phyloP scores from a whole-genome alignment of 2,329 filamentous ascomycete genomes.

The Sporothrix globosa region DNA sequence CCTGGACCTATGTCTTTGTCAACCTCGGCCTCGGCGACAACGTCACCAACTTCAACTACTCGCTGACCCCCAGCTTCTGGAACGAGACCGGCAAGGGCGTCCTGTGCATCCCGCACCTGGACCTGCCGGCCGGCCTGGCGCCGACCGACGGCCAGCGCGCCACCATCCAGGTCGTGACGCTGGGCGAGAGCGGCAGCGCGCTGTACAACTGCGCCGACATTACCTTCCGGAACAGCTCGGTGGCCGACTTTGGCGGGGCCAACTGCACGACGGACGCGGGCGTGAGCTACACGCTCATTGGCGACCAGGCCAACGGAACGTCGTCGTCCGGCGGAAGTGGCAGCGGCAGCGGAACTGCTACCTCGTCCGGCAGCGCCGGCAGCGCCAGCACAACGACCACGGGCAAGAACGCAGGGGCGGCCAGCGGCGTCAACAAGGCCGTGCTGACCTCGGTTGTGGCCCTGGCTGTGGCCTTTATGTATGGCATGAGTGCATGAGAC shows the following conservation, averaged over 20 bases:
- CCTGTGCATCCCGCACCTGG: constrained; percentile 66
- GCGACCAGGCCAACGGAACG: constrained; percentile 41
- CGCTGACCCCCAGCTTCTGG: constrained; percentile 62
- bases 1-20: constrained; percentile 57
- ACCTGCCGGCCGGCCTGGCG: constrained; percentile 54
- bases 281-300: constrained; percentile 48
- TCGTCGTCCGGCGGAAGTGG: neutral
- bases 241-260: constrained; percentile 50
- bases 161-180: constrained; percentile 70
- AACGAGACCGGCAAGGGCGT: constrained; percentile 63
- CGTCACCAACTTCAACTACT: constrained; percentile 68
- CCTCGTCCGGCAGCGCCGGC: constrained; percentile 20
- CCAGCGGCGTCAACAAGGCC: constrained; percentile 36
- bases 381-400: constrained; percentile 11
- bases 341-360: neutral
- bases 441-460: constrained; percentile 46
- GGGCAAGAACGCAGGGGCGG: constrained; percentile 33
- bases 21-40: constrained; percentile 55
- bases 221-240: constrained; percentile 58
- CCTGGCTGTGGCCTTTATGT: constrained; percentile 46
- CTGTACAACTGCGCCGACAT: constrained; percentile 79
- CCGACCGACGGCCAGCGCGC: constrained; percentile 64
- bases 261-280: constrained; percentile 63
- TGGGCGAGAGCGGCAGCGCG: constrained; percentile 60
- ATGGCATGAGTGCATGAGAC: constrained; percentile 45